Base-by-base conservation (phyloP, 208 protist genomes). In the Porcisia hertigi region DNA sequence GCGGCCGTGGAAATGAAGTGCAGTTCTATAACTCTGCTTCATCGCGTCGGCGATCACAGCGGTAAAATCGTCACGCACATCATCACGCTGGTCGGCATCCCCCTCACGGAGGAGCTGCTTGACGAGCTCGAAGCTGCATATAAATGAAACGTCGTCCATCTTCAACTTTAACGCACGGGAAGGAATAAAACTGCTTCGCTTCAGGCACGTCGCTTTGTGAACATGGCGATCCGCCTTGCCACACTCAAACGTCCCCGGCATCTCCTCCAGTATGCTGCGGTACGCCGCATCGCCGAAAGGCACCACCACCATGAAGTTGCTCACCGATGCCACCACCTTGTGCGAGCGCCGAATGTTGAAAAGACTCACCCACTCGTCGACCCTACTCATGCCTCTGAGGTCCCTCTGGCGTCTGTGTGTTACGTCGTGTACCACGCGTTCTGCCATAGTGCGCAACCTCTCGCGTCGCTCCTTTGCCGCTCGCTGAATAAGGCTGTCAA, bases 281-380 rank as follows among this genome's bases (percentile, higher is more conserved):
- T 87, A 96, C 43, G 87, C 84, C 11, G 87, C 89, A 60, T 97
- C 94, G 9, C 94, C 94, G 39, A 94, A 95, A 2, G 94, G 94
- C 3, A 97, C 63, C 9, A 97, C 90, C 36, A 92, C 76, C 69
- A 94, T 80, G 65, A 97, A 88, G 73, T 92, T 83, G 47, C 79
- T 82, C 41, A 97, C 79, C 11, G 84, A 89, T 1, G 84, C 89
- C 52, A 90, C 79, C 58, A 92, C 80, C 62, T 79, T 86, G 80
- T 92, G 85, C 58, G 88, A 69, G 36, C 69, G 81, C 5, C 69
- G 81, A 39, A 81, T 71, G 7, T 82, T 73, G 66, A 95, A 86
- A 43, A 83, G 73, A 71, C 86, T 60, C 2, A 73, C 49, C n/a
- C 88, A 60, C 8, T 60, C 63, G 30, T 86, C 63, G 30, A 9